These are phyloP conservation scores for Leishmania aethiopica DNA, from an alignment of 208 protist genomes.

Conservation along the genomic window DNA sequence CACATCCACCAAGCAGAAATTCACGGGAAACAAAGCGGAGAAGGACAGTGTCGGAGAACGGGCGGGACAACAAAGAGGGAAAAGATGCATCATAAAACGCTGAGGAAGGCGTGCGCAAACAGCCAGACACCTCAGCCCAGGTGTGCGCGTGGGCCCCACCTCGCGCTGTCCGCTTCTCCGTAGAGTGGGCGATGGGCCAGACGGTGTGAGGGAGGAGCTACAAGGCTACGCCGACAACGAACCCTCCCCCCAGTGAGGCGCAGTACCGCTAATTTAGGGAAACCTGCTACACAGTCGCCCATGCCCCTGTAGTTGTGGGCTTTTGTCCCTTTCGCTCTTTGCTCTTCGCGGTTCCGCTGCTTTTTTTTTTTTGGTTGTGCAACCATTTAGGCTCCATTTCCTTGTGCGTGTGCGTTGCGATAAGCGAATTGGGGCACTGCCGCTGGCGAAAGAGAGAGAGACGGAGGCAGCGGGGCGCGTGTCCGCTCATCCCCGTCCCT, in stretches of 20 bases:
- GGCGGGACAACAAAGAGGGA: neutral
- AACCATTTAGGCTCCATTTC: no score
- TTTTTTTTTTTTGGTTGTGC: no score
- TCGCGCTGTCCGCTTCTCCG: neutral
- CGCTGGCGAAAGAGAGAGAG: neutral
- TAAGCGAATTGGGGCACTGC: neutral
- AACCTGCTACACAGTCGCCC: neutral
- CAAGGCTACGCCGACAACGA: neutral
- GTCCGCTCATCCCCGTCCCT: neutral
- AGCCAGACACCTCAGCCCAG: neutral
- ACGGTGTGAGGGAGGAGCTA: neutral
- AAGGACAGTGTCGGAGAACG: neutral
- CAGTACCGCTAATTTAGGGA: neutral
- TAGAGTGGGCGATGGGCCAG: neutral
- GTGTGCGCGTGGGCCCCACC: neutral
- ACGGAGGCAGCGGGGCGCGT: neutral
- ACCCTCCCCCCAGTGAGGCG: neutral
- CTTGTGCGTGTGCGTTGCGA: neutral
- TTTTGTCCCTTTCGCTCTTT: neutral
- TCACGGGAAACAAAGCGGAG: no score
- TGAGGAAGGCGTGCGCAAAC: neutral
- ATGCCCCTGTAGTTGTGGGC: neutral
- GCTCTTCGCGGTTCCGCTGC: neutral
- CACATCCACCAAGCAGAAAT: neutral
- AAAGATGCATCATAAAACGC: neutral